Evolutionary conservation across 129 eudicot genomes (phyloP).

Genomic region (Helianthus tuberosus): DNA sequence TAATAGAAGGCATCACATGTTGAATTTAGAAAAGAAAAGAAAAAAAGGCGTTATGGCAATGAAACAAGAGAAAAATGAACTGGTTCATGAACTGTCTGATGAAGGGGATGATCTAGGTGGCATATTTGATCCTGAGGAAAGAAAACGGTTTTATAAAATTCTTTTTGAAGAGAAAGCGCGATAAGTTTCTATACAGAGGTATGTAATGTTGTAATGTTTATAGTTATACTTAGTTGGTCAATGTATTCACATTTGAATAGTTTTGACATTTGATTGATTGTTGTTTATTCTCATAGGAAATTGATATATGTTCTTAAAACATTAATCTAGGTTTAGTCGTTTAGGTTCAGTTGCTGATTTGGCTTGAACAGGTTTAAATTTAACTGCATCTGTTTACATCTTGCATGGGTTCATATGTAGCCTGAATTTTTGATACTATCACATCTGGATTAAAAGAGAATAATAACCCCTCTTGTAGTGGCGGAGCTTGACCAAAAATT

Average conservation of each 20-base stretch:
- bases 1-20: conserved; percentile 58
- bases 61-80: conserved; percentile 40
- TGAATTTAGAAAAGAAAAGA: conserved; percentile 70
- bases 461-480: no score
- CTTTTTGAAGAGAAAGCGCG: conserved; percentile 64
- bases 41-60: conserved; percentile 48
- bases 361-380: neutral
- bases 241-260: neutral
- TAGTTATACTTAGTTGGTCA: neutral
- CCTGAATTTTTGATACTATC: no score
- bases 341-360: neutral
- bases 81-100: conserved; percentile 40
- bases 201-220: conserved; percentile 8
- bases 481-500: no score
- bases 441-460: no score
- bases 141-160: conserved; percentile 78
- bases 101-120: conserved; percentile 70
- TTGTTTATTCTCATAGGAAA: neutral
- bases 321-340: neutral
- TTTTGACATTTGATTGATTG: neutral
- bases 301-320: neutral
- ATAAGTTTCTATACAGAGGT: conserved; percentile 29
- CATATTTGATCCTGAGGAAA: conserved; percentile 82
- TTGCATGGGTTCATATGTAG: no score
- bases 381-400: no score